Evolutionary conservation across 1,284 basidiomycete species (phyloP).

Genomic region (Sporisorium sorghi): DNA sequence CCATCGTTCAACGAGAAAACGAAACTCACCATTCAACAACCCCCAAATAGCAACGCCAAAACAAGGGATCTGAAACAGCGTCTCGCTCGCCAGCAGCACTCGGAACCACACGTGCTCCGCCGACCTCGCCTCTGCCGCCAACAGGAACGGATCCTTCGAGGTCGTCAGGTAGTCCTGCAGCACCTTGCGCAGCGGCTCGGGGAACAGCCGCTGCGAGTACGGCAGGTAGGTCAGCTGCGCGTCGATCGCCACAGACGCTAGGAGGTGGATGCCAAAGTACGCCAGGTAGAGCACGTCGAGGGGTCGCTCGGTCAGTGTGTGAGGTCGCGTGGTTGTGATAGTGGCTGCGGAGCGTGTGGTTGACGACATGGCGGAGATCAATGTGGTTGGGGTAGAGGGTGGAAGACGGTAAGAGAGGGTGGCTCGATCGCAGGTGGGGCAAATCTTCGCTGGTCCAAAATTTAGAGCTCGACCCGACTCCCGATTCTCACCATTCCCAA

Average conservation of each 20-base stretch:
- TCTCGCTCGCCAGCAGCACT: slow-evolving; percentile 45
- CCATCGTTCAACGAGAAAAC: no score
- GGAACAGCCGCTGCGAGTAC: slow-evolving; percentile 41
- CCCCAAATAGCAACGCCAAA: slow-evolving; percentile 46
- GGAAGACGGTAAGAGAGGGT: background rate
- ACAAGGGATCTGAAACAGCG: slow-evolving; percentile 51
- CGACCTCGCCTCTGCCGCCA: slow-evolving; percentile 17
- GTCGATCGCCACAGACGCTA: slow-evolving; percentile 50
- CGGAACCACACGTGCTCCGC: slow-evolving; percentile 53
- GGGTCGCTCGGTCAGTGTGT: slow-evolving; percentile 19
- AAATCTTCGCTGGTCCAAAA: background rate
- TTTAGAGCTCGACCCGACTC: slow-evolving; percentile 6
- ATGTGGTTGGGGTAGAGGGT: background rate
- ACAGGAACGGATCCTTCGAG: slow-evolving; percentile 51
- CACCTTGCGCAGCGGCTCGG: slow-evolving; percentile 33
- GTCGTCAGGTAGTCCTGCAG: slow-evolving; percentile 42
- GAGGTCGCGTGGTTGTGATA: no score
- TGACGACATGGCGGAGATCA: background rate
- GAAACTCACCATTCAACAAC: slow-evolving; percentile 43
- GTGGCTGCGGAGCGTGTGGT: background rate
- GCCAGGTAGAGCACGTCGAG: slow-evolving; percentile 50
- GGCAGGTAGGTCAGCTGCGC: slow-evolving; percentile 51
- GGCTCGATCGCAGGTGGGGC: background rate
- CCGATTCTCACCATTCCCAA: background rate
- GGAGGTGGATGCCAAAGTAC: slow-evolving; percentile 54